Conservation (phyloP, 2,329 filamentous ascomycete genomes). For the Acarospora socialis region DNA sequence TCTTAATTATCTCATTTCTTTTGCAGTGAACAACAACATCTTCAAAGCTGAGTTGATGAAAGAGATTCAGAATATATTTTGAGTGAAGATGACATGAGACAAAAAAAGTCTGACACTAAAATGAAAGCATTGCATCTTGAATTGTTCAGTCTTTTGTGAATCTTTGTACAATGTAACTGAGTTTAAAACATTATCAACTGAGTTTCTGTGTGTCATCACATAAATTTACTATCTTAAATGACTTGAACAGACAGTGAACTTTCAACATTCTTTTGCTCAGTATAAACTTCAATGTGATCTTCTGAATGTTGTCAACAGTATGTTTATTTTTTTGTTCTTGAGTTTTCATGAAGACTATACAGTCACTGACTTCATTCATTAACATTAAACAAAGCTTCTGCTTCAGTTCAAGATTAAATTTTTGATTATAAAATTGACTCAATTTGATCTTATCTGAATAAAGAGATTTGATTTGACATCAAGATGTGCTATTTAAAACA, state of each 20-base stretch:
- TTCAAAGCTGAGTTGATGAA: neutral
- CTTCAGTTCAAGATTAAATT: conserved; percentile 15
- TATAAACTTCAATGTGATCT: conserved; percentile 11
- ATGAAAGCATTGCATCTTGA: neutral
- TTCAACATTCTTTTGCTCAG: conserved; percentile 10
- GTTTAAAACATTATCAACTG: neutral
- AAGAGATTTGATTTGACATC: conserved; percentile 12
- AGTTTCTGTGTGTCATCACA: conserved; percentile 1
- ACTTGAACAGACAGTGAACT: conserved; percentile 7
- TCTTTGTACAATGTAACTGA: neutral
- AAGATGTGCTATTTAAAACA: conserved; percentile 11
- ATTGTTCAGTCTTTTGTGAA: conserved; percentile 3
- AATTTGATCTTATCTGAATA: conserved; percentile 16
- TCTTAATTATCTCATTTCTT: neutral
- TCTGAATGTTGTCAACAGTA: conserved; percentile 17
- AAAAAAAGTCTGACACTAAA: neutral
- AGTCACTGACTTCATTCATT: neutral
- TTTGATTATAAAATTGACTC: conserved; percentile 13
- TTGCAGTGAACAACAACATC: neutral
- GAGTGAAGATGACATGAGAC: neutral
- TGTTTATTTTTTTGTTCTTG: conserved; percentile 1
- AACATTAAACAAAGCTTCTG: conserved; percentile 11
- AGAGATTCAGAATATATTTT: conserved; percentile 1
- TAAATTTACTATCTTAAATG: conserved; percentile 12
- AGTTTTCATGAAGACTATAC: conserved; percentile 3